phyloP scores from a whole-genome alignment of 1,139 yeast genomes.

The Diutina rugosa region DNA sequence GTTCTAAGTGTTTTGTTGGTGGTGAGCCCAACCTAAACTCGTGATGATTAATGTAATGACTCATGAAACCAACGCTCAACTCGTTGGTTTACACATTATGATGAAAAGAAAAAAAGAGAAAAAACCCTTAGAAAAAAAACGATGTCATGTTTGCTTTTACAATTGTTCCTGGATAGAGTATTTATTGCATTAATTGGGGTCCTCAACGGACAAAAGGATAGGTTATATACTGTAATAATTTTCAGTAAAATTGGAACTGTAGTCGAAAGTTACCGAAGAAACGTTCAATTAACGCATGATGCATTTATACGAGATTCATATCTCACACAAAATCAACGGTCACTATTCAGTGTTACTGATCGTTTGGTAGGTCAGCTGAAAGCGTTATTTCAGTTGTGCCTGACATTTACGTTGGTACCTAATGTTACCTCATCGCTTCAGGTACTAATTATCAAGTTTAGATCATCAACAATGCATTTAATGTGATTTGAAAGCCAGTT shows the following conservation, averaged over 20 bases:
- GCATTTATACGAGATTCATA: neutral
- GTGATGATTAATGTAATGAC: slow-evolving; percentile 34
- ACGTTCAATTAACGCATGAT: neutral
- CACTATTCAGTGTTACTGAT: too few species aligned
- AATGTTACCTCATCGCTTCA: too few species aligned
- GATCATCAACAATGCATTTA: too few species aligned
- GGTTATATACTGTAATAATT: slow-evolving; percentile 9
- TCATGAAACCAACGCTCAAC: slow-evolving; percentile 38
- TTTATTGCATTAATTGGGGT: slow-evolving; percentile 36
- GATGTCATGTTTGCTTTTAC: slow-evolving; percentile 8
- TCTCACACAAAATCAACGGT: neutral
- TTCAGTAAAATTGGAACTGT: neutral
- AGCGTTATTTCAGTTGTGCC: too few species aligned
- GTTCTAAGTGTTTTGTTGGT: slow-evolving; percentile 29
- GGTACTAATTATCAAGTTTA: too few species aligned
- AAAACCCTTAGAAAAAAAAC: neutral
- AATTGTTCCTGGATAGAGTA: slow-evolving; percentile 23
- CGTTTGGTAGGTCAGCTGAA: too few species aligned
- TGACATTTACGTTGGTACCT: too few species aligned
- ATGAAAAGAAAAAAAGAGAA: neutral
- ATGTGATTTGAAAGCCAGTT: too few species aligned
- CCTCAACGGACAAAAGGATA: slow-evolving; percentile 37
- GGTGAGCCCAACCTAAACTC: slow-evolving; percentile 4
- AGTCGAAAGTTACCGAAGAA: neutral
- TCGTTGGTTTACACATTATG: slow-evolving; percentile 20